phyloP scores from a whole-genome alignment of 2,329 filamentous ascomycete species.

The Helminthosporium solani region DNA sequence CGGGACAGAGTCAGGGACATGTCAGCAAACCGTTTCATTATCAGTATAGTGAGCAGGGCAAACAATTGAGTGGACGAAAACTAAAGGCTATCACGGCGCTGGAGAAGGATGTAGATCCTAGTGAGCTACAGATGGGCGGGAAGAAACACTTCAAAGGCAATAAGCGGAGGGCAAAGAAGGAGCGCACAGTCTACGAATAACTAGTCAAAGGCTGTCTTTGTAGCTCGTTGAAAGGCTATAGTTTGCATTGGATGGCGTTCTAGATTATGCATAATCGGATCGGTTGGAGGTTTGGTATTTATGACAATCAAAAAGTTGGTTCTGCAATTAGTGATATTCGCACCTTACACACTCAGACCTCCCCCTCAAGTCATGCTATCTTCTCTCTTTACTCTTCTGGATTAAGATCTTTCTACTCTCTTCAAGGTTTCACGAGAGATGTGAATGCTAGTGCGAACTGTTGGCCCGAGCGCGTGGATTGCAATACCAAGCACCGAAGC shows the following conservation, averaged over 20 bases:
- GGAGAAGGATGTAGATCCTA: conserved; percentile 80
- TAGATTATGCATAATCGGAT: background rate
- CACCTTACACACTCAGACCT: no score
- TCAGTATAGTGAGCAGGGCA: conserved; percentile 86
- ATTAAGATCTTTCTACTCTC: no score
- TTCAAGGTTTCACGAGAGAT: no score
- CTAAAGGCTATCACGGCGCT: conserved; percentile 76
- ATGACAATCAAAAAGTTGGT: no score
- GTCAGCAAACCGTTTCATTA: conserved; percentile 82
- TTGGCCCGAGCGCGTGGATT: background rate
- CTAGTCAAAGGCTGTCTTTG: background rate
- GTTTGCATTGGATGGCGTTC: background rate
- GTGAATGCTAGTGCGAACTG: background rate
- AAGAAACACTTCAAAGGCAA: conserved; percentile 97
- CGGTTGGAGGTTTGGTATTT: no score
- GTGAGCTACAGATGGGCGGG: conserved; percentile 65
- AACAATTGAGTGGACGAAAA: conserved; percentile 80
- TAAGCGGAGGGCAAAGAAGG: conserved; percentile 61
- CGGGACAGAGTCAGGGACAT: conserved; percentile 62
- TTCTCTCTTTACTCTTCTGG: no score
- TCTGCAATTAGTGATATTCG: no score
- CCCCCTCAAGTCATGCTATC: no score
- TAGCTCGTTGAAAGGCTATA: background rate
- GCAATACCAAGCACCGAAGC: no score
- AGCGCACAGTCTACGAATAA: conserved; percentile 44